Evolutionary conservation across 768 basidiomycete genomes (phyloP), one percentile per base, ranked within the genome.

Genomic region (Botryobasidium botryosum): DNA sequence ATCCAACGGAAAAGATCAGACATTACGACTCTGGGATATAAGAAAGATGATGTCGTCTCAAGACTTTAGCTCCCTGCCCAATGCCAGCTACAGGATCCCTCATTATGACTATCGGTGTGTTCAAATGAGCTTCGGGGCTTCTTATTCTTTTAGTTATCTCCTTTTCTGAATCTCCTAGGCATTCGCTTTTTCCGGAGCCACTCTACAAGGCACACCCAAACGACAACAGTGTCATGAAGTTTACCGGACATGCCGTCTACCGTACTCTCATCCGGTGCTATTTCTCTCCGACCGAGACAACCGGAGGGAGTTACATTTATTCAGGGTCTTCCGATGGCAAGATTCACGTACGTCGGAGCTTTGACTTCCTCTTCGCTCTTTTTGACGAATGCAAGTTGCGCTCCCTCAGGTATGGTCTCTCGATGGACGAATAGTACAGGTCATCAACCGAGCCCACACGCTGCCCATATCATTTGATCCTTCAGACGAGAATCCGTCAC

Each of bases 1-100:
- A 36, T 90, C 86, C 15, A 97, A 97, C 55, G 88, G 88, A 29
- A 97, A 97, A 61, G 92, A 97, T 57, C 91, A 97, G 54, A 74
- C 83, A 15, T 35, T 88, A 40, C 76, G 88, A 5, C 62, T 96
- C 20, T 96, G 92, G 83, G 92, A 97, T 61, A 64, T 96, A 35
- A 75, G 92, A 40, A 88, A 80, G 62, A 96, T 97, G 92, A n/a
- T n/a, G n/a, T n/a, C n/a, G n/a, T n/a, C n/a, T n/a, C n/a, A n/a
- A n/a, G n/a, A n/a, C n/a, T n/a, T n/a, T n/a, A n/a, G n/a, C n/a
- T n/a, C n/a, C n/a, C n/a, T n/a, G n/a, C n/a, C n/a, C n/a, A n/a
- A n/a, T n/a, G n/a, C n/a, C n/a, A n/a, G n/a, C n/a, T n/a, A n/a
- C n/a, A n/a, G n/a, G n/a, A n/a, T n/a, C n/a, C n/a, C n/a, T n/a